Conservation (phyloP, 2,329 filamentous ascomycete genomes). For the Nemania sp. region DNA sequence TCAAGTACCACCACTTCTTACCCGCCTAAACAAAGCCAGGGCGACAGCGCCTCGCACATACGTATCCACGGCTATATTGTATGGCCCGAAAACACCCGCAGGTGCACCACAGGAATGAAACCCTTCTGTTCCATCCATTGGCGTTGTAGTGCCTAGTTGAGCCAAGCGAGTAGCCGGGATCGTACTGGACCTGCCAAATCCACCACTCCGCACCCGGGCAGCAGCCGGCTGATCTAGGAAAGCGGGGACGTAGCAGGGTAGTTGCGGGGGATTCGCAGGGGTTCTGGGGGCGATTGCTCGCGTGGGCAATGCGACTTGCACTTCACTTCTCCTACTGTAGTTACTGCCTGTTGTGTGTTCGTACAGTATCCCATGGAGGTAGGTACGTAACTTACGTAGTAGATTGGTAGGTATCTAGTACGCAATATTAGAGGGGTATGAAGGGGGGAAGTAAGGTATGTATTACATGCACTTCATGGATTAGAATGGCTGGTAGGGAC, state of each 20-base stretch:
- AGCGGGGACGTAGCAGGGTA: conserved; percentile 18
- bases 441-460: not conserved
- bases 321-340: not conserved
- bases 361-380: not conserved
- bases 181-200: conserved; percentile 32
- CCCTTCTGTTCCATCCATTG: conserved; percentile 20
- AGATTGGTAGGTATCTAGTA: no score
- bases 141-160: not conserved
- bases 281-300: not conserved
- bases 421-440: no score
- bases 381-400: not conserved
- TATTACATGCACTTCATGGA: no score
- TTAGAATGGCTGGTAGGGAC: conserved; percentile 11
- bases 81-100: conserved; percentile 35
- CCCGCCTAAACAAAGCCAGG: conserved; percentile 26
- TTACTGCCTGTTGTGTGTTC: not conserved
- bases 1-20: not conserved
- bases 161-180: conserved; percentile 26
- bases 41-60: conserved; percentile 9
- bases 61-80: conserved; percentile 29
- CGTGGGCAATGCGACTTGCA: conserved; percentile 8
- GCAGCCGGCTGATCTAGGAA: conserved; percentile 36
- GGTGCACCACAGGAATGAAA: conserved; percentile 23
- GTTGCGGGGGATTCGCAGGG: conserved; percentile 15
- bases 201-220: conserved; percentile 26